Percentiles rank a stretch among this genome's conserved stretches.
Conservation (phyloP, 164 flowering plant genomes). For the Stephania cephalantha region DNA sequence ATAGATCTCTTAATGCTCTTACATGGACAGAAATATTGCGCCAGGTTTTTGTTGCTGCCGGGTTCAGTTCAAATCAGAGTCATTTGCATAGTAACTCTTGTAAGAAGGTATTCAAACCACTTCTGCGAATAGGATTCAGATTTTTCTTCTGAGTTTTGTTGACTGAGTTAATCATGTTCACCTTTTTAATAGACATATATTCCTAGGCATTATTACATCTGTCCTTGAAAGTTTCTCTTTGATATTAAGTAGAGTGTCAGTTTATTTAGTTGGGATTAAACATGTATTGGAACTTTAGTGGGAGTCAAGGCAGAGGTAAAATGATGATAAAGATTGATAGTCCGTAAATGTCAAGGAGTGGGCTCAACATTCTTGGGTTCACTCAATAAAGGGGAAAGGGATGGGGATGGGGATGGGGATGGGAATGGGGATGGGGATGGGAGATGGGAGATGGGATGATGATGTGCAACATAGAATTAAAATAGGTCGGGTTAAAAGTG, state of each 20-base stretch:
- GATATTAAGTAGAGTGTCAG: background rate
- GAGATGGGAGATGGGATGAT: too few relatives aligned
- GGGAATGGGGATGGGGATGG: too few relatives aligned
- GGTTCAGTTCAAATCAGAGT: constrained; percentile 64
- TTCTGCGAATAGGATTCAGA: background rate
- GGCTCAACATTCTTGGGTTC: too few relatives aligned
- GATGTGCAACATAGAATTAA: too few relatives aligned
- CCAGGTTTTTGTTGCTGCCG: constrained; percentile 85
- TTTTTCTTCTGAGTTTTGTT: background rate
- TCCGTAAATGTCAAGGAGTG: too few relatives aligned
- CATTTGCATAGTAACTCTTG: constrained; percentile 26
- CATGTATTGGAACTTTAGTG: too few relatives aligned
- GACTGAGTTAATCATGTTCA: background rate
- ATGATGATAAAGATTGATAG: too few relatives aligned
- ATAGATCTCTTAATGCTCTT: constrained; percentile 61
- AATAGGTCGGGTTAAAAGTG: too few relatives aligned
- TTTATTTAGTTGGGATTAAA: background rate
- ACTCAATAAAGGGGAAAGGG: too few relatives aligned
- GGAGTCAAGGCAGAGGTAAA: too few relatives aligned
- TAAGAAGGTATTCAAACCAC: constrained; percentile 45
- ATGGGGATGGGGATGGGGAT: too few relatives aligned
- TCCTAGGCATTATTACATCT: background rate
- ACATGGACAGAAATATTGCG: constrained; percentile 91
- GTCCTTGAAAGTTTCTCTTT: background rate
- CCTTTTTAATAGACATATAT: background rate